A percentile compares a stretch with the other conserved stretches of the same genome.
phyloP scores from a whole-genome alignment of 495 filamentous ascomycete genomes.

The Penicillium cosmopolitanum region DNA sequence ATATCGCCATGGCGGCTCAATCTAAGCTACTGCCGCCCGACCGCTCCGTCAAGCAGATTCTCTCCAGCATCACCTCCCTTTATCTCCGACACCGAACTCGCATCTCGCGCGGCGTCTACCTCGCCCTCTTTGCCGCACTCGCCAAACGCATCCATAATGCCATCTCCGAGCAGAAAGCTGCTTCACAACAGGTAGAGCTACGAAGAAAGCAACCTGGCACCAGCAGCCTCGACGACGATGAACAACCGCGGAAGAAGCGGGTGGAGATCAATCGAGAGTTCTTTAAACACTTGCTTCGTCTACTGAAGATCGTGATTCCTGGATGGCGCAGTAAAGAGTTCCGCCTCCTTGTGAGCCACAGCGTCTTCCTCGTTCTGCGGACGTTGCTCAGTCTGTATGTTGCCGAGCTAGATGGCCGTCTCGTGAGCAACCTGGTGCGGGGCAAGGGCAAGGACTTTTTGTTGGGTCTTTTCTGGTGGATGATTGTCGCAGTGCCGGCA shows the following conservation, averaged over 20 bases:
- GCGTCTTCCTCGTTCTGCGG: slow-evolving; percentile 81
- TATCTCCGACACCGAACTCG: slow-evolving; percentile 86
- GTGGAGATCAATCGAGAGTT: slow-evolving; percentile 96
- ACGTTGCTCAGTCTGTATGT: slow-evolving; percentile 95
- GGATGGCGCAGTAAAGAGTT: slow-evolving; percentile 89
- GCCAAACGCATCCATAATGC: slow-evolving; percentile 89
- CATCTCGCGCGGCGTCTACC: slow-evolving; percentile 89
- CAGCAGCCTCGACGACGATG: slow-evolving; percentile 50
- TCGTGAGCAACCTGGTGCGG: slow-evolving; percentile 88
- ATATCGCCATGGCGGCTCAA: slow-evolving; percentile 68
- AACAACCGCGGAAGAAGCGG: slow-evolving; percentile 67
- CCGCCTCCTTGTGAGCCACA: slow-evolving; percentile 81
- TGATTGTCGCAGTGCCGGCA: slow-evolving; percentile 95
- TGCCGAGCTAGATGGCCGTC: slow-evolving; percentile 88
- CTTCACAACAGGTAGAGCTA: slow-evolving; percentile 72
- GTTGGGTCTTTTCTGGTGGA: slow-evolving; percentile 93
- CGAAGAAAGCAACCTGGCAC: slow-evolving; percentile 57
- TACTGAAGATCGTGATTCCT: slow-evolving; percentile 87
- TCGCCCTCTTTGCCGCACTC: slow-evolving; percentile 87
- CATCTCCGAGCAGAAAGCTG: slow-evolving; percentile 89
- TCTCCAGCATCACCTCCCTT: slow-evolving; percentile 71
- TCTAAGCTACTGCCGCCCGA: slow-evolving; percentile 77
- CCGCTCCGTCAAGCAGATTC: slow-evolving; percentile 70
- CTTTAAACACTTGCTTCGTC: slow-evolving; percentile 78
- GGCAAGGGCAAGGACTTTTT: slow-evolving; percentile 92